phyloP scores from a whole-genome alignment of 2,329 filamentous ascomycete species.

The Davidsoniella eucalypti region DNA sequence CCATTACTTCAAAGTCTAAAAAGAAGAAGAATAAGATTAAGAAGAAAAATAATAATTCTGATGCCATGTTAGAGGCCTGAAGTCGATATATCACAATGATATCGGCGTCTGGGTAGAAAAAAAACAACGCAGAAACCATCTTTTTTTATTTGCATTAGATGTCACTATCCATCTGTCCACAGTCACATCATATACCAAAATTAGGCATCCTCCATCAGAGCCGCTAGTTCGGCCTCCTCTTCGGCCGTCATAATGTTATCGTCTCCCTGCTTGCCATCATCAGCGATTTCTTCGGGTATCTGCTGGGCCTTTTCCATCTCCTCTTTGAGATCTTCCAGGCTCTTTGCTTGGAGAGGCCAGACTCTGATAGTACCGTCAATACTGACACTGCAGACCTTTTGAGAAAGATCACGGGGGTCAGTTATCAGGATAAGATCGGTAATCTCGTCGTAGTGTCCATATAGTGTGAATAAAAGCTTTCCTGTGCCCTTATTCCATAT shows the following conservation, averaged over 20 bases:
- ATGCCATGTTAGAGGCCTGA: too few relatives aligned
- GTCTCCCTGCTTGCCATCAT: conserved; percentile 25
- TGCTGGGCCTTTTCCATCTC: conserved; percentile 34
- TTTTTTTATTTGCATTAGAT: too few relatives aligned
- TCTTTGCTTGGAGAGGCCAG: conserved; percentile 57
- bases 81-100: too few relatives aligned
- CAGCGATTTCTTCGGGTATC: conserved; percentile 31
- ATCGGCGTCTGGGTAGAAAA: too few relatives aligned
- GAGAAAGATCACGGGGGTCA: conserved; percentile 20
- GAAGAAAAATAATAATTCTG: conserved; percentile 7
- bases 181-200: not conserved
- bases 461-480: conserved; percentile 54
- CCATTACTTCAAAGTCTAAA: not conserved
- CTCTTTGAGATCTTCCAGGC: conserved; percentile 32
- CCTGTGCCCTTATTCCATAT: conserved; percentile 69
- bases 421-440: conserved; percentile 56
- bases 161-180: too few relatives aligned
- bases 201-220: conserved; percentile 57
- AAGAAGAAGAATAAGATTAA: conserved; percentile 9
- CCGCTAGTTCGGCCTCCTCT: conserved; percentile 83
- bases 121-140: too few relatives aligned
- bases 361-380: conserved; percentile 79
- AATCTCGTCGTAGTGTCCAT: conserved; percentile 86
- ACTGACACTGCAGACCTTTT: conserved; percentile 58
- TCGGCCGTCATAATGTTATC: conserved; percentile 56